Base-by-base conservation (phyloP, 2,329 filamentous ascomycete genomes). In the Alternaria solani region DNA sequence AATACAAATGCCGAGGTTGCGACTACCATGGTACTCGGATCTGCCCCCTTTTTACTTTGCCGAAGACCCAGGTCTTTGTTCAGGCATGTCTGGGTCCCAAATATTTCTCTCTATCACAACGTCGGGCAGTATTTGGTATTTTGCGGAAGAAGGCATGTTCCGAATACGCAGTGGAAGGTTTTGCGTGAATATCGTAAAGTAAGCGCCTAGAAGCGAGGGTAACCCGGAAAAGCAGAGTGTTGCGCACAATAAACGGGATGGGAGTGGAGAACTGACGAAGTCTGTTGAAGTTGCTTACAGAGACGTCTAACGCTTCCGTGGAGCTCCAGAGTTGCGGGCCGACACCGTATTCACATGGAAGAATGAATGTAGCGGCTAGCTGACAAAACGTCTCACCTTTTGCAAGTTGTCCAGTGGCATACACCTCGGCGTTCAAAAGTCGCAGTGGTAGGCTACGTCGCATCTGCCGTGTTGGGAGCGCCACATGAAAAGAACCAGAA, bases 401-500 rank as follows among this genome's bases (percentile, higher is more conserved):
- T 39, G 12, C 28, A 48, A 28, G n/a, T 47, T 41, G 44, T 46
- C 30, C 52, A 20, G 59, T 32, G 47, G n/a, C 36, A 32, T 43
- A 14, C 32, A 43, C 60, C 25, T 48, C 30, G 16, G 47, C 51
- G 41, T 34, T 28, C 46, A 49, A 12, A 59, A 7, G 41, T 28
- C 28, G 39, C 14, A 28, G 18, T 25, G 41, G 57, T 16, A 26
- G 42, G 39, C 57, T 38, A 41, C 46, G 57, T 30, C 56, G 46
- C 53, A 46, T 57, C 52, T 55, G 58, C 54, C 36, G 38, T 61
- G 58, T 62, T 63, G 58, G 25, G 58, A 61, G 25, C 59, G 61
- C 55, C 55, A 59, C 51, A 39, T 53, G 47, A 41, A 51, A 42
- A 16, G 9, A 25, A 44, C 25, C 54, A 47, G 46, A 52, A 20